Conservation (phyloP, 2,329 filamentous ascomycete species). For the Colletotrichum tanaceti region DNA sequence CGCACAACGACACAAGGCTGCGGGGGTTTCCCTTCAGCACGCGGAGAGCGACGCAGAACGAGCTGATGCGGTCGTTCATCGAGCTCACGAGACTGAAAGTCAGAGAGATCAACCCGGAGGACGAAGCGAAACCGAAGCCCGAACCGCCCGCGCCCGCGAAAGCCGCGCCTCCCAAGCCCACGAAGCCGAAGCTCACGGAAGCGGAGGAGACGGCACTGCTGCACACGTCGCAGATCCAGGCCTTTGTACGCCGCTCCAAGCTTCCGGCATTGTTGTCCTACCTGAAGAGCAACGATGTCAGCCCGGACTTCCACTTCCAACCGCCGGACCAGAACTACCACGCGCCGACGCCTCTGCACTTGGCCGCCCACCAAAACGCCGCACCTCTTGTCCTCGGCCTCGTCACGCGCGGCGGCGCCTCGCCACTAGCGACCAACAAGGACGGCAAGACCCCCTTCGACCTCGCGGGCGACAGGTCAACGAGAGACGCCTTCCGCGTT, state of each 20-base stretch:
- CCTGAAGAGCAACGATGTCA: constrained; percentile 78
- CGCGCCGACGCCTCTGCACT: constrained; percentile 84
- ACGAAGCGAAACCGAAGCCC: constrained; percentile 59
- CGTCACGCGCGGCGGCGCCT: constrained; percentile 77
- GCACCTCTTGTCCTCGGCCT: constrained; percentile 82
- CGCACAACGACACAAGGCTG: constrained; percentile 80
- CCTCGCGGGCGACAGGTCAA: constrained; percentile 84
- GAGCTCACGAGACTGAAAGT: constrained; percentile 93
- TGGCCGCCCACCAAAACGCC: constrained; percentile 85
- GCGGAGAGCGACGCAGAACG: constrained; percentile 88
- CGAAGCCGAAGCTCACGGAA: constrained; percentile 76
- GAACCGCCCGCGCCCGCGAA: constrained; percentile 50
- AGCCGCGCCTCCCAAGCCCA: constrained; percentile 55
- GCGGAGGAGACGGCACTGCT: constrained; percentile 85
- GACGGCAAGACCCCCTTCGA: constrained; percentile 91
- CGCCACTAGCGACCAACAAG: constrained; percentile 76
- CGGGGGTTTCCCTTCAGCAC: constrained; percentile 95
- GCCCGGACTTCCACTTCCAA: constrained; percentile 79
- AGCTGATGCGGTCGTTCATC: constrained; percentile 93
- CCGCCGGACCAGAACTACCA: constrained; percentile 80
- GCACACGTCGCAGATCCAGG: constrained; percentile 90
- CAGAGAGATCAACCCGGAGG: constrained; percentile 77
- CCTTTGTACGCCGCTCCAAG: constrained; percentile 89
- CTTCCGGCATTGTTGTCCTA: constrained; percentile 88
- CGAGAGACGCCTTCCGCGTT: constrained; percentile 90